Evolutionary conservation across 768 basidiomycete genomes (phyloP), one percentile per base, ranked within the genome.

Genomic region (Harrya chromipes): DNA sequence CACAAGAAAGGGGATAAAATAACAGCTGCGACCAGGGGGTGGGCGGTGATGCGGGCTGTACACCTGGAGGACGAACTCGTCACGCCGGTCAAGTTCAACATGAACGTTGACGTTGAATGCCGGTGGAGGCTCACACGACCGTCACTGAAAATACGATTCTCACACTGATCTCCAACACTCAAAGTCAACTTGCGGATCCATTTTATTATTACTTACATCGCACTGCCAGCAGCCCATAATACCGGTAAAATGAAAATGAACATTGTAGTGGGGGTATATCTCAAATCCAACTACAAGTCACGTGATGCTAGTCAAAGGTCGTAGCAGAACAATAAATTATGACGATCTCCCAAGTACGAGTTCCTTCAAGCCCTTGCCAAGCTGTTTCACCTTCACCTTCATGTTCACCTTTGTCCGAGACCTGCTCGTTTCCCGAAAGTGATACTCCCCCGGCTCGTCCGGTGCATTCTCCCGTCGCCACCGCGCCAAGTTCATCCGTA

Each of bases 401-500:
- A 67, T 13, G 1, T 55, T 52, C 43, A 53, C 20, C 45, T 21
- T 70, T 9, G 38, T 48, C 35, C 47, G 47, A 5, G 58, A 62
- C n/a, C 50, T 56, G 31, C 43, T 44, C 48, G 43, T 68, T 50
- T 68, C 68, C 23, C 53, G 53, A 55, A 70, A 70, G 10, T 54
- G 62, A 46, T 66, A 70, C 11, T 53, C 60, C 29, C 68, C 64
- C 1, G 68, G 66, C 38, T 64, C 60, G 45, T 64, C 55, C 2
- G 62, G 66, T 20, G 63, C 62, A 36, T 70, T 51, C 40, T 66
- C 65, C 40, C 45, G 60, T 45, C 63, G 59, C 58, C 70, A 65
- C 52, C 64, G 63, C 9, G 80, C 80, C 31, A 81, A 62, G 1
- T 76, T 74, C 78, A 82, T 81, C 55, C 75, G 70, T 65, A 82